Conservation (phyloP, 78 protist species). For the Diacronema lutheri region DNA sequence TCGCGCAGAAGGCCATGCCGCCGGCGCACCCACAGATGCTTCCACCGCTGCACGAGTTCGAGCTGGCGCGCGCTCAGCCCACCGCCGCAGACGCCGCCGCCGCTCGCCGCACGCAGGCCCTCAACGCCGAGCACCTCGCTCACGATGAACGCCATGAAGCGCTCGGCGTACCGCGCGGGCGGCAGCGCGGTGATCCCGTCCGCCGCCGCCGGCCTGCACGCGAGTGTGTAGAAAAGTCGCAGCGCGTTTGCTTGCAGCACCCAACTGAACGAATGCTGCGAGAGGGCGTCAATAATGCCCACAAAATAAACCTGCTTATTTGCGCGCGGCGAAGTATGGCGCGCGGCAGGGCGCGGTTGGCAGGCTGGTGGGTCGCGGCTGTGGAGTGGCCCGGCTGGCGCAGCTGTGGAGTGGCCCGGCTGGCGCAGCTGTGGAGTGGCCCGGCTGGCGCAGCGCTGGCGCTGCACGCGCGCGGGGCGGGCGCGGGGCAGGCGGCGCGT, state of each 20-base stretch:
- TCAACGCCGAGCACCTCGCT: not conserved
- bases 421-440: no score
- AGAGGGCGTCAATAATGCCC: not conserved
- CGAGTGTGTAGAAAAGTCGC: not conserved
- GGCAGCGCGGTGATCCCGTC: constrained; percentile 7
- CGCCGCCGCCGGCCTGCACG: not conserved
- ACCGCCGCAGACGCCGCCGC: no score
- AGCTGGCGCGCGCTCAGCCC: not conserved
- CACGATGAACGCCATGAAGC: not conserved
- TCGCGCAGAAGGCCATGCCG: not conserved
- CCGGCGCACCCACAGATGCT: not conserved
- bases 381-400: no score
- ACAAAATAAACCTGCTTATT: constrained; percentile 6
- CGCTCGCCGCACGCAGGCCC: no score
- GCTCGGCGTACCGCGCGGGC: not conserved
- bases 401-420: no score
- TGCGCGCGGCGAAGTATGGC: no score
- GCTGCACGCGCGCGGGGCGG: no score
- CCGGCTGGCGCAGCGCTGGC: no score
- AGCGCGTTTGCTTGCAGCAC: not conserved
- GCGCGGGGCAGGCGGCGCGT: no score
- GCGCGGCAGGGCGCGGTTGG: no score
- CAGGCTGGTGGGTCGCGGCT: no score
- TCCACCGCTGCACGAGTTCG: not conserved
- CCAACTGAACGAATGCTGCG: not conserved